Evolutionary conservation across 2,329 filamentous ascomycete genomes (phyloP).

Genomic region (Paraphoma sp.): DNA sequence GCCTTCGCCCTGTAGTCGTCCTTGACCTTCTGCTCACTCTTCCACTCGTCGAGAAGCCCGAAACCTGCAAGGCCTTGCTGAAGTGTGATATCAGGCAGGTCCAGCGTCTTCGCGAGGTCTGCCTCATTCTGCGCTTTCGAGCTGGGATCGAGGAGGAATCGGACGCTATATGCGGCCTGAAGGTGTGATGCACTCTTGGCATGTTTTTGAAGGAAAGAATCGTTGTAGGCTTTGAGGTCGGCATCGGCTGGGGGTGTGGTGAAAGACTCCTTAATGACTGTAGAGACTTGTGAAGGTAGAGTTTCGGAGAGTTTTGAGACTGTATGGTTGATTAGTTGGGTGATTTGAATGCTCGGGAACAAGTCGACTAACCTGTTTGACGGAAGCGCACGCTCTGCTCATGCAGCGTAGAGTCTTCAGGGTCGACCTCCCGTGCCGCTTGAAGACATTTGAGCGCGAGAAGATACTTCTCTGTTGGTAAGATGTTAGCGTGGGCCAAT

Average conservation of each 20-base stretch:
- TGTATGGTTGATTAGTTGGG: conserved; percentile 18
- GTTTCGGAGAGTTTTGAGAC: conserved; percentile 49
- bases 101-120: conserved; percentile 66
- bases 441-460: conserved; percentile 87
- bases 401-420: conserved; percentile 74
- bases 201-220: conserved; percentile 69
- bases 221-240: conserved; percentile 69
- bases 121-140: conserved; percentile 65
- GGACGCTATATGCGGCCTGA: conserved; percentile 67
- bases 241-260: conserved; percentile 62
- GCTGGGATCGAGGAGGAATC: conserved; percentile 64
- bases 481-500: conserved; percentile 3
- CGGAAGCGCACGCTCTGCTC: conserved; percentile 76
- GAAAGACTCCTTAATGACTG: conserved; percentile 74
- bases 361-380: conserved; percentile 54
- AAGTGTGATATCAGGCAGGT: conserved; percentile 58
- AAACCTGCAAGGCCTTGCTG: conserved; percentile 65
- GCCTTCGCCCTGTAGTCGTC: conserved; percentile 56
- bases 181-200: conserved; percentile 67
- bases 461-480: conserved; percentile 77
- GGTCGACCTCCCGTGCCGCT: conserved; percentile 72
- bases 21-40: conserved; percentile 56
- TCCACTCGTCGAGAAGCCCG: conserved; percentile 58
- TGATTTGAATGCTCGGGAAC: conserved; percentile 48
- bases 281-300: conserved; percentile 70